Evolutionary conservation across 2,329 filamentous ascomycete species (phyloP).

Genomic region (Leptoxyphium fumago): DNA sequence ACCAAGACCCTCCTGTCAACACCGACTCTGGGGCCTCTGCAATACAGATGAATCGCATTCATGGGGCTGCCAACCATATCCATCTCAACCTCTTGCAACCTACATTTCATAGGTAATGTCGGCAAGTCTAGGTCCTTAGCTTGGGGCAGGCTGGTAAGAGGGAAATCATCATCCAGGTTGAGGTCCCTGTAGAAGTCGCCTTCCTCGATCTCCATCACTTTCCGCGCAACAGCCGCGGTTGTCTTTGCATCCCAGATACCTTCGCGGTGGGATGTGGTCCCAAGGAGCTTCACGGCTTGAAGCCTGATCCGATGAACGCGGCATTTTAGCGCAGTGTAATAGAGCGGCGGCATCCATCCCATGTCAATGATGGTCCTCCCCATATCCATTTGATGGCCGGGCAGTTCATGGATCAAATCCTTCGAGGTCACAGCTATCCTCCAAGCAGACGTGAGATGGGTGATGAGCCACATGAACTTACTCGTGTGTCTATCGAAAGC

Average conservation of each 20-base stretch:
- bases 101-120: background rate
- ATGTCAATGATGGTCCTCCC: constrained; percentile 25
- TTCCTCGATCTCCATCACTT: constrained; percentile 21
- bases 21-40: background rate
- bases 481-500: background rate
- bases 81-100: background rate
- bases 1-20: background rate
- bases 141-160: background rate
- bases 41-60: background rate
- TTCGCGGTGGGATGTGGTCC: constrained; percentile 21
- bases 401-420: constrained; percentile 7
- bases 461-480: background rate
- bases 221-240: constrained; percentile 19
- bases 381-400: constrained; percentile 20
- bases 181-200: background rate
- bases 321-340: constrained; percentile 34
- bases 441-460: background rate
- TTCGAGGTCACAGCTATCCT: background rate
- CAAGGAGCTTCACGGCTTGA: constrained; percentile 24
- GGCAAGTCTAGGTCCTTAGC: background rate
- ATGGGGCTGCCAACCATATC: background rate
- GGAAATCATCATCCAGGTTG: background rate
- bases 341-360: constrained; percentile 32
- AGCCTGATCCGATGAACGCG: constrained; percentile 27
- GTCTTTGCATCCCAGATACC: constrained; percentile 28